Evolutionary conservation across 2,329 filamentous ascomycete species (phyloP), one percentile per base, ranked within the genome.

Genomic region (Fusarium kyushuense): DNA sequence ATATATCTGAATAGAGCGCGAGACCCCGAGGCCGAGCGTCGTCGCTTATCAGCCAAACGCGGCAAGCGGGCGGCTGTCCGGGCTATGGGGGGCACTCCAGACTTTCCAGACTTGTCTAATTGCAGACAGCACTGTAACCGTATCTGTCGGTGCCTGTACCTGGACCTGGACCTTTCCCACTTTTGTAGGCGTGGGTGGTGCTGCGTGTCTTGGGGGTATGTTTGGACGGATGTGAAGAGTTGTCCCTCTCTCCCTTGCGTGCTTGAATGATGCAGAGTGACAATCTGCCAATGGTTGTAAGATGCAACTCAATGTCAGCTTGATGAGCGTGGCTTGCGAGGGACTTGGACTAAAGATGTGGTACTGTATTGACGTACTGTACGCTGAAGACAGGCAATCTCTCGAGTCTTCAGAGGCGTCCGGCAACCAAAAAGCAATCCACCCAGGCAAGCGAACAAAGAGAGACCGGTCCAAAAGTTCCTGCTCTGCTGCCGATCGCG

Each of bases 21-120:
- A 54, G 56, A 17, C 32, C 23, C 32, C 23, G n/a, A 51, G 48
- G 47, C 59, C 58, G 58, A 63, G 60, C 36, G 30, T 27, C 17
- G 53, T 62, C 46, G 55, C 38, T 38, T 41, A 30, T 56, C 41
- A 43, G 63, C 54, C 51, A 63, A 58, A 58, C 62, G 58, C 58
- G 63, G 62, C 51, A 69, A 69, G 33, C 45, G 35, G 54, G 65
- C 60, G 56, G 56, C 32, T 48, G 56, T 48, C 62, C 43, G 51
- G 32, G 16, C 40, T 41, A 53, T 54, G 58, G 43, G 67, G 53
- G 61, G 45, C 46, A 47, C 25, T 48, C 23, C 32, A 47, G 38
- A 46, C 47, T 54, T 64, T 48, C 23, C 32, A 47, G 38, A 46
- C 47, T 54, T 64, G 56, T 45, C 52, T 51, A 33, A 23, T 62